Evolutionary conservation across 768 basidiomycete species (phyloP), one percentile per base, ranked within the genome.

Genomic region (Tulasnella sp.): DNA sequence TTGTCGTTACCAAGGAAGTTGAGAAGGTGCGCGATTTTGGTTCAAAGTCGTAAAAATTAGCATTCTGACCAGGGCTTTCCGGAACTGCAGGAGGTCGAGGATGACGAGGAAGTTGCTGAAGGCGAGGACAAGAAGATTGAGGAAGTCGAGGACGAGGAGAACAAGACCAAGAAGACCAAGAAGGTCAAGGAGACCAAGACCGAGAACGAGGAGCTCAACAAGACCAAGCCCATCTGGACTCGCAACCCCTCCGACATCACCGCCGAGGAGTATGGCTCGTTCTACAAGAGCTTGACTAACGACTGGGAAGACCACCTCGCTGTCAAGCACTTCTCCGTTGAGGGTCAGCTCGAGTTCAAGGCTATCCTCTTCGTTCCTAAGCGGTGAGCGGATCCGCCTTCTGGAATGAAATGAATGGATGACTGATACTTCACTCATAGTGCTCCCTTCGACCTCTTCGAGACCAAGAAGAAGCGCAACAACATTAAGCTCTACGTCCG

Each of bases 401-500:
- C 11, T 8, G 36, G 19, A 36, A 35, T 73, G 32, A 65, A 4
- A 69, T 76, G 16, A 75, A 63, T 69, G 75, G 39, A 75, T 72
- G 39, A 11, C 41, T 19, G 6, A 64, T 14, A 34, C 7, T 16
- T 42, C 69, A 26, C 63, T 22, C 36, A 34, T 69, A 95, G 95
- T 74, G 97, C 96, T 59, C 97, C 97, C 68, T 98, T 98, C 83
- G 97, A 99, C 79, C 90, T 99, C 81, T 99, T 99, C 84, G 97
- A 99, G 86, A 92, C 92, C 74, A 98, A 99, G 91, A 98, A 98
- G 92, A 98, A 98, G 89, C 93, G 96, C 79, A 98, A 98, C 88
- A 98, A 98, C 91, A 98, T 99, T 88, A 99, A 99, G 85, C 95
- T 99, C 81, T 99, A 98, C 80, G 97, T 99, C 77, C 94, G 97